Evolutionary conservation across 306 rosid species (phyloP), one percentile per base, ranked within the genome.

Genomic region (Astragalus glycyphyllos): DNA sequence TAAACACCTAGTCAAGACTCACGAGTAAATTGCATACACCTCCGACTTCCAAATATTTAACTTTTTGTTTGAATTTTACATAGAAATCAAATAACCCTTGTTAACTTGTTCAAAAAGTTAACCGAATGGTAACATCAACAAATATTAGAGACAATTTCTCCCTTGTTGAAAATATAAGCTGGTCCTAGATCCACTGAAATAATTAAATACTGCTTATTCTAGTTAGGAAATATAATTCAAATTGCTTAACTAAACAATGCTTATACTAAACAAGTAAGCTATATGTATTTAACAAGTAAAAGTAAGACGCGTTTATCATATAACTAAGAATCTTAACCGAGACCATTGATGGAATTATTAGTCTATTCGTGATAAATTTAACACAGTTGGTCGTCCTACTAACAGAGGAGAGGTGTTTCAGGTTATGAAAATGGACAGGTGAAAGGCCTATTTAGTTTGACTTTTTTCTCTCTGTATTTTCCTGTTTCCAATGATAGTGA

Each of bases 41-140:
- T 47, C 40, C 42, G 60, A 8, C 58, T 29, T 57, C 37, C 66
- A 56, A 41, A 69, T 26, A n/a, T 58, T 31, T 7, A 71, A 46
- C 45, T 7, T 58, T 32, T 58, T 6, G 40, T 35, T 29, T 56
- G 66, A 70, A 45, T 56, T 70, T 44, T 32, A 57, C 67, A 58
- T 57, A 14, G 17, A 29, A 62, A 46, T 32, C n/a, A 38, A 34
- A 44, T 15, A 69, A n/a, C 15, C 12, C 13, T 57, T 5, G 20
- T 9, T 13, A 44, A 45, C 38, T 72, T 37, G 23, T 61, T 47
- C 10, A 69, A 69, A 17, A 9, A 37, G 40, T 37, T 37, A 62
- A 50, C 56, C 48, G 44, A 61, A 38, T 5, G 62, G 9, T n/a
- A 53, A 61, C 11, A 15, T 32, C 59, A 46, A 38, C 23, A 68